Conservation (phyloP, 2,329 filamentous ascomycete genomes). For the Arthrocladium fulminans region DNA sequence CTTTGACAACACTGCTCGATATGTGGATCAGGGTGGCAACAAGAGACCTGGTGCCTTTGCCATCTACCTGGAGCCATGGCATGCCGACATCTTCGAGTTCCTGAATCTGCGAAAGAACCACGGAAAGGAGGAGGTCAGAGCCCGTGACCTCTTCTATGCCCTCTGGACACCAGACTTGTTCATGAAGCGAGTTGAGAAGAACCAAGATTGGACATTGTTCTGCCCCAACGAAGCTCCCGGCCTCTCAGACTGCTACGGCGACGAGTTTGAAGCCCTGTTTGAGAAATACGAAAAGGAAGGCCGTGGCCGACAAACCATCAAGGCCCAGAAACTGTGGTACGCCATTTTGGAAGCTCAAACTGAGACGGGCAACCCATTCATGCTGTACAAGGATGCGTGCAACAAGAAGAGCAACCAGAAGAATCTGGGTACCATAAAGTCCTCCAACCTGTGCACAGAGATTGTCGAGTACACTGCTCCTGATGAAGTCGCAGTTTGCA, state of each 20-base stretch:
- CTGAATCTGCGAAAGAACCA: constrained; percentile 98
- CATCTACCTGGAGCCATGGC: constrained; percentile 98
- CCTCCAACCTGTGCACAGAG: constrained; percentile 97
- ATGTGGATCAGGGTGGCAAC: constrained; percentile 98
- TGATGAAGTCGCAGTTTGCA: constrained; percentile 97
- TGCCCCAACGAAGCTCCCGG: constrained; percentile 95
- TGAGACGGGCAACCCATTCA: constrained; percentile 97
- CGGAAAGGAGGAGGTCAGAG: constrained; percentile 95
- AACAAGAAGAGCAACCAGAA: constrained; percentile 99
- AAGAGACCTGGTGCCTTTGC: constrained; percentile 98
- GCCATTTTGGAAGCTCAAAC: constrained; percentile 96
- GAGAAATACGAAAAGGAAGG: constrained; percentile 81
- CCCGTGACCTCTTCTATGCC: constrained; percentile 93
- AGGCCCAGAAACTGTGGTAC: constrained; percentile 99
- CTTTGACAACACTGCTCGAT: constrained; percentile 98
- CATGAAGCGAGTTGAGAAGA: constrained; percentile 99
- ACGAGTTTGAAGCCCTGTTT: constrained; percentile 93
- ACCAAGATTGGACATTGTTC: constrained; percentile 94
- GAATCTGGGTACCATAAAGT: constrained; percentile 96
- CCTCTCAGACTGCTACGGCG: constrained; percentile 91
- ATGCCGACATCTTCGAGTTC: constrained; percentile 95
- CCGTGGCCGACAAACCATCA: constrained; percentile 79
- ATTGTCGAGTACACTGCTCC: constrained; percentile 96
- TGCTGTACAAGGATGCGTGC: constrained; percentile 98
- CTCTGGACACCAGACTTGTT: constrained; percentile 98